Evolutionary conservation across 257 asterid species (phyloP).

Genomic region (Vinca minor): DNA sequence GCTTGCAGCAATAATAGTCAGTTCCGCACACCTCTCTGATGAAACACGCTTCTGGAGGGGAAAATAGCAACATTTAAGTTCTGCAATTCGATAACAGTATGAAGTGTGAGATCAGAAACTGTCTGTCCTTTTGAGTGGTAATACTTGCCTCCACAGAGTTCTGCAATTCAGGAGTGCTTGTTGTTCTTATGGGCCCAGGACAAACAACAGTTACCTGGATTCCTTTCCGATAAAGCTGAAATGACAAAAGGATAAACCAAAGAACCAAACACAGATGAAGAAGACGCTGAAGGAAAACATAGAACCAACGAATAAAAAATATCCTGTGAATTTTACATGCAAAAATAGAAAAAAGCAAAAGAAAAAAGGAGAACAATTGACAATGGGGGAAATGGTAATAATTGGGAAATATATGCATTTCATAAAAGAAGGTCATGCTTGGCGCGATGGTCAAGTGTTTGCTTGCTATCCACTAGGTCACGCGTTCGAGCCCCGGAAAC

Average conservation of each 20-base stretch:
- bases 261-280: conserved; percentile 12
- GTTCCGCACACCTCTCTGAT: conserved; percentile 93
- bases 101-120: neutral
- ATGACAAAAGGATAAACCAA: conserved; percentile 12
- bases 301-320: neutral
- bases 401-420: neutral
- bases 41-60: conserved; percentile 66
- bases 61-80: conserved; percentile 4
- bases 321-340: neutral
- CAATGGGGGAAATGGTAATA: conserved; percentile 4
- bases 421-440: too few relatives aligned
- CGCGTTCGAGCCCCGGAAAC: too few relatives aligned
- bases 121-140: neutral
- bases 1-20: conserved; percentile 86
- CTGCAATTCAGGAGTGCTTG: conserved; percentile 44
- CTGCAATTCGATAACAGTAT: neutral
- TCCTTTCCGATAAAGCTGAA: conserved; percentile 73
- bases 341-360: neutral
- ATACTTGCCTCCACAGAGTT: conserved; percentile 60
- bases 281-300: neutral
- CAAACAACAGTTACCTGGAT: conserved; percentile 89
- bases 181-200: conserved; percentile 84
- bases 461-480: too few relatives aligned
- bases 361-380: conserved; percentile 1
- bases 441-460: too few relatives aligned